Conservation (phyloP, 1,284 basidiomycete genomes). For the Porogramme epimiltina region DNA sequence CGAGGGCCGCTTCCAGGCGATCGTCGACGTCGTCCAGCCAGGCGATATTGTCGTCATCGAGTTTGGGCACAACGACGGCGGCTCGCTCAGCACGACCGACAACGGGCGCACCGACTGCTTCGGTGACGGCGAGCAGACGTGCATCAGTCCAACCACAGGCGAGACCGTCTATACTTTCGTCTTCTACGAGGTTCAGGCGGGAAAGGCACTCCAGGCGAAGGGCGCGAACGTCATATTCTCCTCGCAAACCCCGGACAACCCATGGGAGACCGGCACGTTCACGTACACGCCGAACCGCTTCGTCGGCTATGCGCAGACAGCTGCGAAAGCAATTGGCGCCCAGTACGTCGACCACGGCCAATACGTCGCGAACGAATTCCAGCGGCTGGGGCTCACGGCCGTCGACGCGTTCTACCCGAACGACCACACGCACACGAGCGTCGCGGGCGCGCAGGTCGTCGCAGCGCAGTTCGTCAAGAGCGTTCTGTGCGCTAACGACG, state of each 20-base stretch:
- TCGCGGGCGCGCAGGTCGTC: conserved; percentile 44
- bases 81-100: conserved; percentile 18
- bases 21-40: conserved; percentile 8
- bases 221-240: conserved; percentile 49
- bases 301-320: conserved; percentile 45
- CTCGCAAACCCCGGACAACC: conserved; percentile 50
- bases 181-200: conserved; percentile 42
- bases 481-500: conserved; percentile 12
- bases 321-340: conserved; percentile 40
- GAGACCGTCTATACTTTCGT: conserved; percentile 21
- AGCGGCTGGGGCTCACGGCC: conserved; percentile 42
- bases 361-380: conserved; percentile 44
- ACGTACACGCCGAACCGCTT: conserved; percentile 40
- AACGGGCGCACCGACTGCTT: conserved; percentile 28
- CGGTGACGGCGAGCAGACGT: conserved; percentile 7
- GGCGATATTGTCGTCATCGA: conserved; percentile 47
- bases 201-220: conserved; percentile 44
- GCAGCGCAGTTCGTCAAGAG: conserved; percentile 43
- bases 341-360: conserved; percentile 49
- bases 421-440: conserved; percentile 50
- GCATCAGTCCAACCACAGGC: conserved; percentile 10
- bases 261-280: conserved; percentile 40
- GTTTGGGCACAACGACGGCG: conserved; percentile 49
- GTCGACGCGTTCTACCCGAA: conserved; percentile 45
- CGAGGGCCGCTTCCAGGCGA: conserved; percentile 14